phyloP scores from a whole-genome alignment of 768 basidiomycete genomes.

The Russula foetens region DNA sequence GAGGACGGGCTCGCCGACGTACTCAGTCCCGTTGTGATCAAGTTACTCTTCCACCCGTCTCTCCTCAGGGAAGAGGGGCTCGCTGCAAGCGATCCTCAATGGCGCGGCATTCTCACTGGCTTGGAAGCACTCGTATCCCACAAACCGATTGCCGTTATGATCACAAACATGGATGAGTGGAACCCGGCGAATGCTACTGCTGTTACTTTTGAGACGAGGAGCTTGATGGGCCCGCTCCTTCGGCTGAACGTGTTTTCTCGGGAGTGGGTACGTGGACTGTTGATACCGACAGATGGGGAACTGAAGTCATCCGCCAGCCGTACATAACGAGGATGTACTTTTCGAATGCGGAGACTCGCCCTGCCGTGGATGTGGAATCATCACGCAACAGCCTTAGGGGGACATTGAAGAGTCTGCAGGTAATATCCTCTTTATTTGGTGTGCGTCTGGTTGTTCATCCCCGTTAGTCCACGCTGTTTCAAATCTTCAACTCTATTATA shows the following conservation, averaged over 20 bases:
- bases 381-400: conserved; percentile 81
- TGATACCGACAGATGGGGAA: not conserved
- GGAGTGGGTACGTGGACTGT: conserved; percentile 63
- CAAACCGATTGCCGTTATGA: conserved; percentile 78
- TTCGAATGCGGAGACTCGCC: conserved; percentile 72
- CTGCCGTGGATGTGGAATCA: conserved; percentile 67
- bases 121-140: conserved; percentile 72
- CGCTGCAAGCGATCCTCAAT: conserved; percentile 63
- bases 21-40: conserved; percentile 64
- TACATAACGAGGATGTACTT: conserved; percentile 73
- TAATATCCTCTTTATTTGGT: conserved; percentile 21
- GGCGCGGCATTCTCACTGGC: conserved; percentile 82
- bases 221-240: conserved; percentile 77
- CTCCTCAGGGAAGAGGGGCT: conserved; percentile 61
- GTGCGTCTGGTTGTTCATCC: not conserved
- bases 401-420: conserved; percentile 80
- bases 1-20: conserved; percentile 72
- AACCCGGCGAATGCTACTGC: conserved; percentile 53
- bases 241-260: conserved; percentile 79
- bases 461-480: conserved; percentile 65
- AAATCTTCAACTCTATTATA: conserved; percentile 82
- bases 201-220: conserved; percentile 51
- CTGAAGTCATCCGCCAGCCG: conserved; percentile 42
- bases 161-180: conserved; percentile 69
- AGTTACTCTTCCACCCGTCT: conserved; percentile 54